Evolutionary conservation across 2,329 filamentous ascomycete species (phyloP).

Genomic region (Colletotrichum trifolii): DNA sequence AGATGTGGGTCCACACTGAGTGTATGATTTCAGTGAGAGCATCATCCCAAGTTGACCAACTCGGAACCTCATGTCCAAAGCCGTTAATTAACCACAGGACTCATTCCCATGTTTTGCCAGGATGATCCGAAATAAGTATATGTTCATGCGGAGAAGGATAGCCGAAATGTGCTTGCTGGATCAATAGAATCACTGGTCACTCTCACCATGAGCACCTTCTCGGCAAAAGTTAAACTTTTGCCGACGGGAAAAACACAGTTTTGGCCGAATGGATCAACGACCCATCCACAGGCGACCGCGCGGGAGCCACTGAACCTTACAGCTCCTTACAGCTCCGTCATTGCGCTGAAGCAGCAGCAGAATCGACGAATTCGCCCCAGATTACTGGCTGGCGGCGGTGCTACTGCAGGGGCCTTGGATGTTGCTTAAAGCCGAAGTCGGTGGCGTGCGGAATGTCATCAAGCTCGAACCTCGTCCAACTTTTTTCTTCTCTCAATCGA

Average conservation of each 20-base stretch:
- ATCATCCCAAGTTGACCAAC: too few species aligned
- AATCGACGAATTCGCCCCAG: constrained; percentile 14
- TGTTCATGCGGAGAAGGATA: neutral
- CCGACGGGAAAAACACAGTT: constrained; percentile 22
- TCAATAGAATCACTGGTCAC: too few species aligned
- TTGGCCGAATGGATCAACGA: constrained; percentile 14
- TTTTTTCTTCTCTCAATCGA: constrained; percentile 13
- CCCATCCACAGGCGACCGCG: neutral
- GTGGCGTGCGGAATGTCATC: constrained; percentile 1
- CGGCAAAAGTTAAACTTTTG: constrained; percentile 8
- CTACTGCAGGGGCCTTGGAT: constrained; percentile 5
- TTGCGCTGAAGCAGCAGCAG: constrained; percentile 8
- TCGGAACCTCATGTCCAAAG: too few species aligned
- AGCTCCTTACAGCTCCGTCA: neutral
- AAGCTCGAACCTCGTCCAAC: constrained; percentile 15
- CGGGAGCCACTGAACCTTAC: constrained; percentile 11
- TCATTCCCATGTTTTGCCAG: neutral
- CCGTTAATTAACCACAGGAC: too few species aligned
- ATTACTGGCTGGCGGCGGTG: constrained; percentile 1
- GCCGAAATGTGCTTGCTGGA: too few species aligned
- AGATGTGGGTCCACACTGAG: too few species aligned
- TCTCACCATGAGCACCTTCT: neutral
- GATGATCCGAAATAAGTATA: neutral
- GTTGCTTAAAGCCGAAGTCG: constrained; percentile 33
- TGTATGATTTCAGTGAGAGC: too few species aligned